Conservation (phyloP, 768 basidiomycete species). For the Tremella mesenterica region DNA sequence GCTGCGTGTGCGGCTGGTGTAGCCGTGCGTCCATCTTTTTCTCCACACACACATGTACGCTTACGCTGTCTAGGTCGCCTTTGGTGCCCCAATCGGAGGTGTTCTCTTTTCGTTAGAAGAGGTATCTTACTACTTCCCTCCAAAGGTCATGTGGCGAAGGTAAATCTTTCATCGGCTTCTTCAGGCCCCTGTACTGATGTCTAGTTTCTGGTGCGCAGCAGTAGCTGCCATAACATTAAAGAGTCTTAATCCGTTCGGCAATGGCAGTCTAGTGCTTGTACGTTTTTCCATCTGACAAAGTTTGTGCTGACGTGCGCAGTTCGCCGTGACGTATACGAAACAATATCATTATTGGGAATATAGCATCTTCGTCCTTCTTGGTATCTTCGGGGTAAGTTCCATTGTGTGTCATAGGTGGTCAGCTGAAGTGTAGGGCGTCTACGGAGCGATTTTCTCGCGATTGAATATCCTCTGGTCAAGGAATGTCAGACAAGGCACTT, state of each 20-base stretch:
- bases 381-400: constrained; percentile 68
- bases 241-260: constrained; percentile 81
- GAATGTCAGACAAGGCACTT: constrained; percentile 69
- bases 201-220: constrained; percentile 78
- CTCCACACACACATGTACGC: background rate
- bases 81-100: constrained; percentile 81
- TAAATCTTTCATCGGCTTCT: constrained; percentile 37
- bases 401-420: background rate
- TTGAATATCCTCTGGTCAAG: constrained; percentile 83
- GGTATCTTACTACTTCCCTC: constrained; percentile 92
- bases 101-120: constrained; percentile 65
- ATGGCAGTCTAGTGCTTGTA: constrained; percentile 75
- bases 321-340: constrained; percentile 48
- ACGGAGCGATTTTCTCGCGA: constrained; percentile 71
- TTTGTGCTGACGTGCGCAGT: constrained; percentile 9
- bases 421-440: constrained; percentile 59
- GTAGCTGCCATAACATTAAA: constrained; percentile 77
- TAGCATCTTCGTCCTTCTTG: constrained; percentile 71
- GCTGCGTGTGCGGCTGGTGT: constrained; percentile 97
- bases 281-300: constrained; percentile 46
- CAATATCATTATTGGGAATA: constrained; percentile 92
- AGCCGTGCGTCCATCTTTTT: constrained; percentile 49
- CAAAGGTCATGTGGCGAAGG: constrained; percentile 93
- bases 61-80: constrained; percentile 77
- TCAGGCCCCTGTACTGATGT: background rate